A percentile compares a stretch with the other conserved stretches of the same genome.
phyloP scores from a whole-genome alignment of 306 rosid genomes.

The Biancaea sappan region DNA sequence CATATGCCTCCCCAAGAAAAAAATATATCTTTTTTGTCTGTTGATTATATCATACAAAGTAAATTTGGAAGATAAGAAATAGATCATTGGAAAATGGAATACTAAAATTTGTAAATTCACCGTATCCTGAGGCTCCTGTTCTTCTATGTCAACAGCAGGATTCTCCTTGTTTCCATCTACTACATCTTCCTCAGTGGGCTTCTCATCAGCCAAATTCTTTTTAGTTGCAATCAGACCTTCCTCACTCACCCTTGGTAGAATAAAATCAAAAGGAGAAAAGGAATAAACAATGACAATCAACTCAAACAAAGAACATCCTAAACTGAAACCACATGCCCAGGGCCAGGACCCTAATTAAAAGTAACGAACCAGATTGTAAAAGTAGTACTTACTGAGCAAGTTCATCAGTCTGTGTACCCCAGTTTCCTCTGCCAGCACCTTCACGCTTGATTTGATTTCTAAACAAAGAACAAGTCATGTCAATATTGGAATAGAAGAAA shows the following conservation, averaged over 20 bases:
- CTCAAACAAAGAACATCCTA: background rate
- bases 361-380: background rate
- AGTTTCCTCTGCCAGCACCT: conserved; percentile 93
- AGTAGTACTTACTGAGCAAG: conserved; percentile 56
- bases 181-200: conserved; percentile 64
- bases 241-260: conserved; percentile 57
- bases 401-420: conserved; percentile 85
- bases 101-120: conserved; percentile 43
- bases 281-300: background rate
- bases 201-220: conserved; percentile 70
- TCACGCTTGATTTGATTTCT: conserved; percentile 79
- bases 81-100: too few relatives aligned
- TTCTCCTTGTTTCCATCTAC: conserved; percentile 58
- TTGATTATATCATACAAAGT: too few relatives aligned
- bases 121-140: conserved; percentile 87
- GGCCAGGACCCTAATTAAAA: too few relatives aligned
- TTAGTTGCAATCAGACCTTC: conserved; percentile 64
- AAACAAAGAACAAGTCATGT: conserved; percentile 30
- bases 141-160: conserved; percentile 63
- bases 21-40: too few relatives aligned
- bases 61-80: too few relatives aligned
- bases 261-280: background rate
- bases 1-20: too few relatives aligned
- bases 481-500: background rate
- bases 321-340: too few relatives aligned